A percentile compares a stretch with the other conserved stretches of the same genome.
Evolutionary conservation across 176 grass and related monocot genomes (phyloP).

Genomic region (Secale cereale): DNA sequence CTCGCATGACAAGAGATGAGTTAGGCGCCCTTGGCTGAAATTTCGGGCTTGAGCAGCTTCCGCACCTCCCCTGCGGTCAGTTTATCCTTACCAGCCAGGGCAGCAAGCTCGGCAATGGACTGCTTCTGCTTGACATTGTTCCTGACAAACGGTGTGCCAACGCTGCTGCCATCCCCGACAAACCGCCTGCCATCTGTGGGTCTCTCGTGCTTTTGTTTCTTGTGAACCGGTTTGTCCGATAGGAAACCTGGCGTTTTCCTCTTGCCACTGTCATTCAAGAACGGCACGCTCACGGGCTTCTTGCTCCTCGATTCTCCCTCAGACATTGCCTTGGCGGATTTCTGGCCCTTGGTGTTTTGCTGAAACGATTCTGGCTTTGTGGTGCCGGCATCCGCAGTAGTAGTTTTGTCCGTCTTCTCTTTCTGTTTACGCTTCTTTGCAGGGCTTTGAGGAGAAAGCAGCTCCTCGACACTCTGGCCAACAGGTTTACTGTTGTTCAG

Average conservation of each 20-base stretch:
- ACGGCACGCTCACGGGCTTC: constrained; percentile 6
- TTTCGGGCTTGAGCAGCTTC: constrained; percentile 59
- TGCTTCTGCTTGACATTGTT: constrained; percentile 40
- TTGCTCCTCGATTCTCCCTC: constrained; percentile 31
- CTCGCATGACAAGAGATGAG: not conserved
- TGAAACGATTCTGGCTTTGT: constrained; percentile 17
- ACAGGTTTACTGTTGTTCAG: constrained; percentile 37
- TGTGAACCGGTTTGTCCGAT: constrained; percentile 33
- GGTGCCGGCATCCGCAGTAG: constrained; percentile 10
- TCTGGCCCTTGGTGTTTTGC: constrained; percentile 31
- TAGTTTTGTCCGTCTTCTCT: constrained; percentile 16
- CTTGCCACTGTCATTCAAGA: constrained; percentile 44
- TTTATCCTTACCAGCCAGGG: constrained; percentile 73
- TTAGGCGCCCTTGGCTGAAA: constrained; percentile 35
- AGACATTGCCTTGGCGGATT: constrained; percentile 17
- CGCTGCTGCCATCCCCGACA: constrained; percentile 25
- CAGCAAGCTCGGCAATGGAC: not conserved
- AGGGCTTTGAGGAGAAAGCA: constrained; percentile 29
- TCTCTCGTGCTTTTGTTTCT: constrained; percentile 32
- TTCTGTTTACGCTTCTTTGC: constrained; percentile 37
- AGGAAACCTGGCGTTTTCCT: constrained; percentile 46
- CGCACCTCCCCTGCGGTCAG: constrained; percentile 62
- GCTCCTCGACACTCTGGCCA: constrained; percentile 18
- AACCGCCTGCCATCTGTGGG: constrained; percentile 26
- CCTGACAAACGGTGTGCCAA: constrained; percentile 43